Base-by-base conservation (phyloP, 768 basidiomycete genomes). In the Coprinellus aureogranulatus region DNA sequence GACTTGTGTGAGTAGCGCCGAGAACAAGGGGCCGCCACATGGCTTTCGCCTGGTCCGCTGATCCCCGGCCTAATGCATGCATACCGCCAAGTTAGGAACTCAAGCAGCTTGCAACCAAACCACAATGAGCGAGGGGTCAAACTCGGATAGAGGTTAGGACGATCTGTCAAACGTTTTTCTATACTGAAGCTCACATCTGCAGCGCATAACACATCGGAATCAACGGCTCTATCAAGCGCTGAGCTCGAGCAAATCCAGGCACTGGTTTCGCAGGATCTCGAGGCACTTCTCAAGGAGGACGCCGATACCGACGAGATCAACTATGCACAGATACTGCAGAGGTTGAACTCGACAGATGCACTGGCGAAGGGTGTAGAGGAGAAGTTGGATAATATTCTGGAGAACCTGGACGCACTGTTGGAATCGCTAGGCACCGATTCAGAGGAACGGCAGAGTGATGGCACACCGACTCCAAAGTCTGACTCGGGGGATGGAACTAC, bases 331-430 rank as follows among this genome's bases (percentile, higher is more conserved):
- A 67, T 90, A 41, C 70, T 90, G 45, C 70, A 71, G 44, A 77
- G 75, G 42, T 71, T 92, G 41, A 82, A 87, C 28, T 67, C 68
- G 18, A 88, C 87, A 4, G 77, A 85, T 60, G 77, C 76, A 30
- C 65, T 90, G 61, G 89, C 88, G 2, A 66, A 73, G 30, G 84
- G 77, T 2, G 77, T 92, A 46, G 90, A 91, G 65, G 67, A 67
- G 56, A 81, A 79, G 61, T 71, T 92, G 41, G 88, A 92, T 64
- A 75, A 67, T 20, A 72, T 92, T 31, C 70, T 92, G 53, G 77
- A 66, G 44, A 81, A 81, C 51, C 70, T 90, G 58, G 86, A 90
- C 65, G 62, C 61, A 11, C 69, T 90, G 8, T 65, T 90, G 16
- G 68, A 70, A 4, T 68, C 67, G 11, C 70, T 89, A 22, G 80